Conservation (phyloP, 495 filamentous ascomycete genomes). For the Stereocaulon alpinum region DNA sequence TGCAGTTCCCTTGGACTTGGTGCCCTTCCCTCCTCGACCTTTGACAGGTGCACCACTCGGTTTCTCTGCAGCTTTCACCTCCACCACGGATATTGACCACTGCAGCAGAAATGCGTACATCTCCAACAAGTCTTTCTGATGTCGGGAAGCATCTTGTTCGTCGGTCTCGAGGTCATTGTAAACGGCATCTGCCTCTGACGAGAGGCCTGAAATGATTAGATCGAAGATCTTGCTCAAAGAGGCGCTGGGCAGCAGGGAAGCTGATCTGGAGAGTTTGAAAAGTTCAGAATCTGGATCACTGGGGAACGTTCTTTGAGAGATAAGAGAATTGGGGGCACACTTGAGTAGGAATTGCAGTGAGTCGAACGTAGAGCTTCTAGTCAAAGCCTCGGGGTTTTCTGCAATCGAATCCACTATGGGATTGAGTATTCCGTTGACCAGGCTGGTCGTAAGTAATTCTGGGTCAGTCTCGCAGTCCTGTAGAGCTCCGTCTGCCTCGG, state of each 20-base stretch:
- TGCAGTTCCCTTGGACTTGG: slow-evolving; percentile 53
- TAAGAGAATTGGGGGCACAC: slow-evolving; percentile 63
- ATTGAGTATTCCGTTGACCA: slow-evolving; percentile 80
- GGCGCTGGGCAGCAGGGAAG: slow-evolving; percentile 66
- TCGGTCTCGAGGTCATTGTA: slow-evolving; percentile 81
- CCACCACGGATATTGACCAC: slow-evolving; percentile 87
- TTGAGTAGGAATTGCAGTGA: slow-evolving; percentile 92
- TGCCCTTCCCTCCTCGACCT: slow-evolving; percentile 62
- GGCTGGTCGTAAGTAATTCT: slow-evolving; percentile 61
- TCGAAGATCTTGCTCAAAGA: slow-evolving; percentile 90
- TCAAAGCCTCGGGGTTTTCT: slow-evolving; percentile 79
- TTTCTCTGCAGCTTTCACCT: slow-evolving; percentile 88
- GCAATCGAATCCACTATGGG: slow-evolving; percentile 90
- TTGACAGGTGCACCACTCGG: slow-evolving; percentile 53
- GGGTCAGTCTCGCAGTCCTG: slow-evolving; percentile 88
- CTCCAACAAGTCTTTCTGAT: slow-evolving; percentile 85
- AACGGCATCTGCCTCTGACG: slow-evolving; percentile 79
- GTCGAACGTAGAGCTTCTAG: slow-evolving; percentile 68
- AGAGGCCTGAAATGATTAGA: slow-evolving; percentile 82
- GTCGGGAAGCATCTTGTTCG: slow-evolving; percentile 73
- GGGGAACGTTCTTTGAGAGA: slow-evolving; percentile 31
- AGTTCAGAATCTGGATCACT: slow-evolving; percentile 50
- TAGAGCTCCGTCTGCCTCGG: slow-evolving; percentile 74
- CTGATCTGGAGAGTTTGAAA: slow-evolving; percentile 63
- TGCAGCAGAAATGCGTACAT: slow-evolving; percentile 91